Evolutionary conservation across 805 yeast species (phyloP).

Genomic region (Metschnikowia anglica): DNA sequence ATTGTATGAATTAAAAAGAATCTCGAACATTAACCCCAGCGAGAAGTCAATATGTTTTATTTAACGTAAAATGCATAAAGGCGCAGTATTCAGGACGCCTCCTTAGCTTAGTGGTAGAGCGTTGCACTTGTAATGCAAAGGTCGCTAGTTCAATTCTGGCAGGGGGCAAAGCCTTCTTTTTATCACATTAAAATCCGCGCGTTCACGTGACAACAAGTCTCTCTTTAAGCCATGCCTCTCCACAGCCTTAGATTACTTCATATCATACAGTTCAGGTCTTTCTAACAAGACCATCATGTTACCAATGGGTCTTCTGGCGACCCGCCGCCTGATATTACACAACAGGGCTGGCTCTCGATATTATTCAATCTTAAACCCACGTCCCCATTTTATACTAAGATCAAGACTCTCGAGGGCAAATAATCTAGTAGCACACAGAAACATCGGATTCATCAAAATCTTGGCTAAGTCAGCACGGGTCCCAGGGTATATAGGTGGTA

Average conservation of each 20-base stretch:
- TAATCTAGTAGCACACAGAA: slow-evolving; percentile 20
- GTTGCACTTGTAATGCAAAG: slow-evolving; percentile 99
- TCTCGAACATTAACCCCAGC: no score
- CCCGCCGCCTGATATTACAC: neutral
- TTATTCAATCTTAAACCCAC: neutral
- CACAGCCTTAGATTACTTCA: neutral
- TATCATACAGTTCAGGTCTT: neutral
- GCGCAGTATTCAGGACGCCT: slow-evolving; percentile 47
- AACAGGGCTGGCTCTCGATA: neutral
- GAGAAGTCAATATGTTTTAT: neutral
- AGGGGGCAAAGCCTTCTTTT: slow-evolving; percentile 25
- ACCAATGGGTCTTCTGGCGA: neutral
- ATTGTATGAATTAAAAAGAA: no score
- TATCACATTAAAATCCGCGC: neutral
- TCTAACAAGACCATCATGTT: neutral
- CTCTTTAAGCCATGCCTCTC: neutral
- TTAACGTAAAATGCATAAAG: no score
- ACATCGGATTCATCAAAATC: slow-evolving; percentile 45
- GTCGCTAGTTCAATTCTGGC: slow-evolving; percentile 64
- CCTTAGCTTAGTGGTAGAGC: slow-evolving; percentile 99
- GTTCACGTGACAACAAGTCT: neutral
- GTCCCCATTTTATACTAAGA: neutral
- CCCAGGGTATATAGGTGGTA: slow-evolving; percentile 87
- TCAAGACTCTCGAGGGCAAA: slow-evolving; percentile 12
- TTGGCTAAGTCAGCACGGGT: slow-evolving; percentile 54